Base-by-base conservation (phyloP, 805 yeast species). In the Candida ovalis region DNA sequence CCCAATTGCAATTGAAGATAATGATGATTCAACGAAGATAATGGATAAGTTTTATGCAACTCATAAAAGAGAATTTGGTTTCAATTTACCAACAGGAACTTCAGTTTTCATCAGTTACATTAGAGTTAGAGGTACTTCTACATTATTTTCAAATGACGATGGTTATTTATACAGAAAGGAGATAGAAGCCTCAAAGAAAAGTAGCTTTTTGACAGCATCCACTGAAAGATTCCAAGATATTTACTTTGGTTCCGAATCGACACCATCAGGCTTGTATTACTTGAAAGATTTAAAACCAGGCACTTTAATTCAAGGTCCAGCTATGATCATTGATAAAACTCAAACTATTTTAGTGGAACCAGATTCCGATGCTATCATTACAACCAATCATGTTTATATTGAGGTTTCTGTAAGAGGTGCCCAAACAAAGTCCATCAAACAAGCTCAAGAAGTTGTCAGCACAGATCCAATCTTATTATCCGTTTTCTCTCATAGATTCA, bases 51-150 rank as follows among this genome's bases (percentile, higher is more conserved):
- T 85, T 61, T 66, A 74, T 36, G 68, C 71, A 13, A 68, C 72
- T 46, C 94, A 87, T 59, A 68, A 76, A 50, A 73, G 80, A 51
- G 94, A 88, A 63, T 88, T 86, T 67, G 92, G 92, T 0, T 86
- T 87, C 63, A 66, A 77, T 3, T 76, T 36, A 25, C 40, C 40
- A 5, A 17, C 37, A 22, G 17, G 30, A 2, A 43, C 45, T 12
- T 35, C 45, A 17, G 45, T 43, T n/a, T 43, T 17, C 24, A 28
- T 43, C 25, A 43, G 35, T 35, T 43, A 43, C 18, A 43, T 43
- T 17, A 43, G 40, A 25, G 41, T 43, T 13, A 43, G 40, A 43
- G 45, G 45, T 2, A 22, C 45, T 8, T 43, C 45, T 19, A 36
- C 40, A n/a, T 43, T 43, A 35, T 35, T 35, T 18, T 25, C 35